These are phyloP conservation scores for Echium plantagineum DNA, from an alignment of 257 asterid species.

Conservation along the genomic window DNA sequence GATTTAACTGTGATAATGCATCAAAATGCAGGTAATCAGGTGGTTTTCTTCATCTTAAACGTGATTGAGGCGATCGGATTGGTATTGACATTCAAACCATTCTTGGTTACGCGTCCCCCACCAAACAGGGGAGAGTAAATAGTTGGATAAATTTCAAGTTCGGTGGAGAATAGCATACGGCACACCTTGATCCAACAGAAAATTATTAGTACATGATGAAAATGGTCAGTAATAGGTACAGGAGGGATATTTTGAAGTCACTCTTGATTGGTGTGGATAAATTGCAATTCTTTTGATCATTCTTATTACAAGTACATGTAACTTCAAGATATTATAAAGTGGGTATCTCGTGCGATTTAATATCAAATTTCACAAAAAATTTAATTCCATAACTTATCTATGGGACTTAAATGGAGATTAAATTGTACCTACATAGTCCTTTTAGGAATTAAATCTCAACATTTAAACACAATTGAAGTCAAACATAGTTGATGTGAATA, in stretches of 20 bases:
- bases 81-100: conserved; percentile 23
- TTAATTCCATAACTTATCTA: too few species aligned
- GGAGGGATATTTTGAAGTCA: neutral
- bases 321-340: too few species aligned
- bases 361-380: too few species aligned
- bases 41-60: conserved; percentile 22
- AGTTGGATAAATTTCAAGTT: neutral
- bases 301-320: too few species aligned
- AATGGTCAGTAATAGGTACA: neutral
- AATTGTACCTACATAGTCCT: too few species aligned
- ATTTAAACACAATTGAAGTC: too few species aligned
- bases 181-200: neutral
- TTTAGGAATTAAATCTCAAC: too few species aligned
- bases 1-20: neutral
- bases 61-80: conserved; percentile 19
- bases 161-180: neutral
- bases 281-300: too few species aligned
- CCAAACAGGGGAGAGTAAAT: neutral
- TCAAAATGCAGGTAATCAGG: neutral
- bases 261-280: too few species aligned
- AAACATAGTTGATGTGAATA: too few species aligned
- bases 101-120: conserved; percentile 4
- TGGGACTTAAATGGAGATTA: too few species aligned
- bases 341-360: too few species aligned
- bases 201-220: neutral